Conservation (phyloP, 768 basidiomycete genomes). For the Trametes cinnabarina region DNA sequence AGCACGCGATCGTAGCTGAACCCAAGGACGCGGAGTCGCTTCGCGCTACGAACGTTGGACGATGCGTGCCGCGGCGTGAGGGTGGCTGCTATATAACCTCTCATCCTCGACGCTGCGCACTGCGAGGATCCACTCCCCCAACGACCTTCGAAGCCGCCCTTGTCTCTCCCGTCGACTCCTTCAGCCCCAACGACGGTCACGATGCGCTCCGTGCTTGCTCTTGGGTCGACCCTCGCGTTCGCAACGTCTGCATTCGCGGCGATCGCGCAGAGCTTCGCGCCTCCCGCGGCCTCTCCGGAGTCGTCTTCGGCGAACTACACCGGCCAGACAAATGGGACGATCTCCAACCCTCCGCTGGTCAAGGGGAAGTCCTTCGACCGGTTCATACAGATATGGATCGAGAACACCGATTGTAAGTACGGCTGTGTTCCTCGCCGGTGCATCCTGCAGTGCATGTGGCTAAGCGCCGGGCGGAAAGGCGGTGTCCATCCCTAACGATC, state of each 20-base stretch:
- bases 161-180: neutral
- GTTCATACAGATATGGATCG: constrained; percentile 58
- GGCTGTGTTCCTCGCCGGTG: neutral
- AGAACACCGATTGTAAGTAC: constrained; percentile 53
- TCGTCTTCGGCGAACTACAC: constrained; percentile 37
- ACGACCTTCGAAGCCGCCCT: neutral
- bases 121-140: neutral
- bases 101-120: neutral
- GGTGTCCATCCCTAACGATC: no score
- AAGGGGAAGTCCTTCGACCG: constrained; percentile 45
- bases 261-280: constrained; percentile 30
- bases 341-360: constrained; percentile 38
- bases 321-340: constrained; percentile 42
- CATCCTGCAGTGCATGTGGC: neutral
- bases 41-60: neutral
- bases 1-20: neutral
- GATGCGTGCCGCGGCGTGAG: neutral
- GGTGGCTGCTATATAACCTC: neutral
- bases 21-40: neutral
- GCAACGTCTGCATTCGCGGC: constrained; percentile 23
- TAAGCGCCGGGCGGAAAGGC: no score
- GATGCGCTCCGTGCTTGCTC: neutral
- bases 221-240: constrained; percentile 11
- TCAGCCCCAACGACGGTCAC: neutral
- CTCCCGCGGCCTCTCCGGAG: constrained; percentile 29